These are phyloP conservation scores for Styphnolobium japonicum DNA, from an alignment of 306 rosid species.

Conservation along the genomic window DNA sequence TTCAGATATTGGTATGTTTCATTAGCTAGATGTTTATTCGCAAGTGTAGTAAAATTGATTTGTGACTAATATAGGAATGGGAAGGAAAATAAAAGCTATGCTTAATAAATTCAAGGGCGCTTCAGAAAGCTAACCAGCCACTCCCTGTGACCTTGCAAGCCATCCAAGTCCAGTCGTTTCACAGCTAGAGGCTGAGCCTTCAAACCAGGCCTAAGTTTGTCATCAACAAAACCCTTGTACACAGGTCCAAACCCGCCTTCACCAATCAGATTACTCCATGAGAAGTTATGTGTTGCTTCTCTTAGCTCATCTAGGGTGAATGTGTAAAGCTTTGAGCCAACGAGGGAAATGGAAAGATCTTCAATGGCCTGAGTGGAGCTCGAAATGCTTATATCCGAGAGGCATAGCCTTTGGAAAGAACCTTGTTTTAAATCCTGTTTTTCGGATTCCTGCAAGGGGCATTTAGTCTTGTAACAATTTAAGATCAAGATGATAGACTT, in stretches of 20 bases:
- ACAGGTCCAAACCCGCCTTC: constrained; percentile 96
- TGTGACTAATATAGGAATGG: background rate
- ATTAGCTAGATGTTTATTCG: background rate
- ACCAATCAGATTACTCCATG: constrained; percentile 70
- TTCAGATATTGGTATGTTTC: background rate
- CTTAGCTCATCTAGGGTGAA: constrained; percentile 65
- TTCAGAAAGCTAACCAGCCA: constrained; percentile 69
- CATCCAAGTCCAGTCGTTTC: constrained; percentile 70
- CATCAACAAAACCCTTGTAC: constrained; percentile 73
- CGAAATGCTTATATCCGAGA: constrained; percentile 61
- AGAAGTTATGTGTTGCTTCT: constrained; percentile 61
- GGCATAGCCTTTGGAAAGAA: constrained; percentile 59
- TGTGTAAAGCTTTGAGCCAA: constrained; percentile 56
- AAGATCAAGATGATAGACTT: constrained; percentile 63
- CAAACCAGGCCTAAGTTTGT: constrained; percentile 55
- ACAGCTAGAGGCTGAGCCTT: constrained; percentile 82
- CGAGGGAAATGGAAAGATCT: constrained; percentile 70
- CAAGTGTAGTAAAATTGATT: background rate
- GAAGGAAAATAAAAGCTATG: background rate
- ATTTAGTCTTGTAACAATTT: constrained; percentile 50
- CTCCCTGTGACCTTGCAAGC: constrained; percentile 85
- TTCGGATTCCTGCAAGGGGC: constrained; percentile 25
- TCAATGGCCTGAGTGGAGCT: constrained; percentile 45
- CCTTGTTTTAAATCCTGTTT: constrained; percentile 30
- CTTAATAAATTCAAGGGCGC: background rate